Base-by-base conservation (phyloP, 768 basidiomycete genomes). In the Boletus sp. region DNA sequence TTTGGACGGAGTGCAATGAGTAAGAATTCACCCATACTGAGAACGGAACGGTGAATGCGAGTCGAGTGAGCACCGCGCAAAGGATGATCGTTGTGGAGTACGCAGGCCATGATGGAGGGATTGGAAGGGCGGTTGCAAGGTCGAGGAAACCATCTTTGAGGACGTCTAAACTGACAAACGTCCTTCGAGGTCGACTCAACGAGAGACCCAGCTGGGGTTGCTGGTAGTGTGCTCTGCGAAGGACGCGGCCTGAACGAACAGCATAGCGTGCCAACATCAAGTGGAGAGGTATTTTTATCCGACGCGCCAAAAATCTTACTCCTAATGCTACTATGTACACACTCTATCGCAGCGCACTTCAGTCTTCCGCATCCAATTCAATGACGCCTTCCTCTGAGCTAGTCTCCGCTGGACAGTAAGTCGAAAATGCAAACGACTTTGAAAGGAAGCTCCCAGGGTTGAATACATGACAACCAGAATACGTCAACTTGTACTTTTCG, bases 391-490 rank as follows among this genome's bases (percentile, higher is more conserved):
- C 88, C 69, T 94, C 91, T 0, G 94, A 95, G 66, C 91, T 87
- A 41, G 83, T 74, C 57, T 87, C 88, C 2, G 90, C 84, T 12
- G 95, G 95, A 56, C 87, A 90, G 64, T 95, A 99, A 3, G 93
- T 90, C 11, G 90, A 92, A 77, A 98, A 98, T 6, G 83, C 80
- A 62, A 92, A 89, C 6, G 87, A 81, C 48, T 83, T 88, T 5
- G 91, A 85, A 14, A 94, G 78, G 68, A 98, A 98, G 49, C 89
- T 86, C 18, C 97, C 95, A 0, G 97, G 97, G 70, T 99, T 99
- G 80, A 98, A 94, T 29, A 98, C 97, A 73, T 98, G 97, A 65
- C 97, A 98, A 11, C 94, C 94, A 56, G 95, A 94, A 71, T 99
- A 99, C 1, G 95, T 98, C 61, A 97, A 79, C 65, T 97, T 93